These are phyloP conservation scores for Pseudozyma tsukubaensis DNA, from an alignment of 1,284 basidiomycete genomes.

Conservation along the genomic window DNA sequence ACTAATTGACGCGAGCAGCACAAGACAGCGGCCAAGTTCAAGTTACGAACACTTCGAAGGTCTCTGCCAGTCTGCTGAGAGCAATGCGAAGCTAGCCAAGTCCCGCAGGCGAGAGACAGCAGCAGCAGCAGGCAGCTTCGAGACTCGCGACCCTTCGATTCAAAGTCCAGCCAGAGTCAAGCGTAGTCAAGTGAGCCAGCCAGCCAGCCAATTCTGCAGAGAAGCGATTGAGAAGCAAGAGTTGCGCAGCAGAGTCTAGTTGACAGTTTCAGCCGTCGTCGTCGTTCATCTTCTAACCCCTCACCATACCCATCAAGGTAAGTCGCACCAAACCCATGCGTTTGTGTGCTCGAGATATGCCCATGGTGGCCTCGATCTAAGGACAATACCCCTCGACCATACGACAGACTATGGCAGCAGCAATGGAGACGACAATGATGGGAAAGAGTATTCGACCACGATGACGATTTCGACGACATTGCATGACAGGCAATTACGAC, in stretches of 20 bases:
- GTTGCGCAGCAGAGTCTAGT: constrained; percentile 16
- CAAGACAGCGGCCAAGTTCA: too few species aligned
- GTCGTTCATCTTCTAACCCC: constrained; percentile 19
- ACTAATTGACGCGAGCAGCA: too few species aligned
- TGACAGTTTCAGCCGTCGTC: constrained; percentile 9
- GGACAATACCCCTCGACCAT: constrained; percentile 16
- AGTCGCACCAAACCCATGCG: constrained; percentile 47
- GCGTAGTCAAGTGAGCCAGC: neutral
- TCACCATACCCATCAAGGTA: constrained; percentile 55
- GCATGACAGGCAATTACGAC: neutral
- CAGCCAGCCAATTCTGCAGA: neutral
- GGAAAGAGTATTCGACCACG: constrained; percentile 37
- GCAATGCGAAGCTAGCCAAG: too few species aligned
- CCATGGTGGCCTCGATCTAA: constrained; percentile 47
- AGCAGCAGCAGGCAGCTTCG: too few species aligned
- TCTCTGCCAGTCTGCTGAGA: too few species aligned
- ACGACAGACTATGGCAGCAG: constrained; percentile 15
- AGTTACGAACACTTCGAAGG: too few species aligned
- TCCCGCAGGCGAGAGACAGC: too few species aligned
- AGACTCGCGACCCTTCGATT: too few species aligned
- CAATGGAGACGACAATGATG: constrained; percentile 14
- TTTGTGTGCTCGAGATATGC: constrained; percentile 42
- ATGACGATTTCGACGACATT: constrained; percentile 21
- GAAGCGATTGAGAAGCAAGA: neutral
- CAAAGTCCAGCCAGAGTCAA: neutral